These are phyloP conservation scores for Plasmopara muralis DNA, from an alignment of 352 stramenopile species.

Conservation along the genomic window DNA sequence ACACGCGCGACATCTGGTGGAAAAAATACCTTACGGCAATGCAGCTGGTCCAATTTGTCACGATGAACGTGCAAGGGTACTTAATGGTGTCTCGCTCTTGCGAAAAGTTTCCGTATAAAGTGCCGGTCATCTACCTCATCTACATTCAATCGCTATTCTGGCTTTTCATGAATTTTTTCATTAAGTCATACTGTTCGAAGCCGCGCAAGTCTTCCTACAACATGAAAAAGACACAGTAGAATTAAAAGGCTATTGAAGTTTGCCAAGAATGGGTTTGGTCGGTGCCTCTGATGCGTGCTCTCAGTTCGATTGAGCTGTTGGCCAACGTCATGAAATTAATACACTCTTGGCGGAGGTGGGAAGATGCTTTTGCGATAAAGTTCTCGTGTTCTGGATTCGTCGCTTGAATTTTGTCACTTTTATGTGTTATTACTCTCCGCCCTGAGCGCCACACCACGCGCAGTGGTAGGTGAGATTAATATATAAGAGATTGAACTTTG, in stretches of 20 bases:
- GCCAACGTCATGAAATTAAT: too few relatives aligned
- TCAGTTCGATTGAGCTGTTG: too few relatives aligned
- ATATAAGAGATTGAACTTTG: too few relatives aligned
- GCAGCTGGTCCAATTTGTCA: constrained; percentile 94
- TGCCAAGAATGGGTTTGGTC: too few relatives aligned
- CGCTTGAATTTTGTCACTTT: too few relatives aligned
- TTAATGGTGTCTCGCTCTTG: constrained; percentile 84
- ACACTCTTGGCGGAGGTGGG: too few relatives aligned
- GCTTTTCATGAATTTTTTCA: constrained; percentile 96
- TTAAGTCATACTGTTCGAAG: constrained; percentile 88
- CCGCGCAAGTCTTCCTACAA: constrained; percentile 33
- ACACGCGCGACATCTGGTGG: constrained; percentile 97
- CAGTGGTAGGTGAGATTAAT: too few relatives aligned
- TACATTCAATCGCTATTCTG: constrained; percentile 86
- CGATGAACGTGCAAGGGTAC: constrained; percentile 75
- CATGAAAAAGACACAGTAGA: constrained; percentile 50
- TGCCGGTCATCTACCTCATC: constrained; percentile 88
- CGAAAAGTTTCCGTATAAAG: constrained; percentile 64
- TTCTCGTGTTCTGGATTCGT: too few relatives aligned
- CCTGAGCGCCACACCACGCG: too few relatives aligned
- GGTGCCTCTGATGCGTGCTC: too few relatives aligned
- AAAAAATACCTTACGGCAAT: constrained; percentile 94
- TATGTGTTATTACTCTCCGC: too few relatives aligned
- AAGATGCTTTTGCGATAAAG: too few relatives aligned
- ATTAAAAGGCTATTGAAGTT: background rate